Base-by-base conservation (phyloP, 805 yeast species). In the Nakazawaea peltata region DNA sequence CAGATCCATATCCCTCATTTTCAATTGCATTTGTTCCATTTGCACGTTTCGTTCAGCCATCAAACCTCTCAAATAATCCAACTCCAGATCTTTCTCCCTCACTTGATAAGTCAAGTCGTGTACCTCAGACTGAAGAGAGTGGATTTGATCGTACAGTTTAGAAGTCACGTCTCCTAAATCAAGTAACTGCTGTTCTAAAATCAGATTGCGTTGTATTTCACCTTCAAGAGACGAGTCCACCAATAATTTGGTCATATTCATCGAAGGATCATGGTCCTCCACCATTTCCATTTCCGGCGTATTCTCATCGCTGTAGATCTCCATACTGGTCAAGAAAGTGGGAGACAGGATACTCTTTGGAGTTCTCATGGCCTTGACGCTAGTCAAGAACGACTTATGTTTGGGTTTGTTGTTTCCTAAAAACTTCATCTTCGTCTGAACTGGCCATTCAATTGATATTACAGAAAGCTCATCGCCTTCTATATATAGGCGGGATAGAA, bases 101-200 rank as follows among this genome's bases (percentile, higher is more conserved):
- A 32, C 7, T 4, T 7, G n/a, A n/a, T 14, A 2, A 16, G n/a
- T 12, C 30, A 27, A 7, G 10, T 8, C n/a, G 19, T 6, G 17
- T 19, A 27, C 6, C 8, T 28, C 14, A n/a, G 17, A 14, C 13
- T 26, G 29, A 18, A 34, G 16, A 2, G 13, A 9, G 14, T 26
- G 21, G 4, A 36, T 16, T 19, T 36, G 32, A 22, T 36, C 39
- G 17, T 27, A 36, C 19, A 29, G 32, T 17, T 11, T 30, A 5
- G 30, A 23, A 3, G 39, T 30, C 14, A 26, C 28, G 9, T 30
- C 34, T 12, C 34, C 23, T 5, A 36, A n/a, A n/a, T 30, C 23
- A 12, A 17, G 17, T 18, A 36, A 22, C 16, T 36, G 39, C 29
- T 26, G 31, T 15, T 36, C 34, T 17, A 36, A 27, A 6, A 36